Evolutionary conservation across 805 yeast species (phyloP).

Genomic region (Kodamaea sagamina): DNA sequence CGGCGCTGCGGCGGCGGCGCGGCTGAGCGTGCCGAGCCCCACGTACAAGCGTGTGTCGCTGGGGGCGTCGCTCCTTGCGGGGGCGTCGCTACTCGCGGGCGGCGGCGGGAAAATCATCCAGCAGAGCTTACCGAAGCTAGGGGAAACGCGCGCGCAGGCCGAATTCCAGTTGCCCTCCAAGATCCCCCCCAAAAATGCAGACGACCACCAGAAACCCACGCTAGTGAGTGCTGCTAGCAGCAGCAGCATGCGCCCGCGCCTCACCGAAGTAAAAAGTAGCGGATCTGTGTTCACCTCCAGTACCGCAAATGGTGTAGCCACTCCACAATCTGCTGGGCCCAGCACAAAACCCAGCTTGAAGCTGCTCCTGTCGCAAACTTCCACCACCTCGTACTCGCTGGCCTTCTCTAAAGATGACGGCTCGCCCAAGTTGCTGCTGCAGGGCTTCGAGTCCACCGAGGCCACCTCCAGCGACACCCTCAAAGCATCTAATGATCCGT

Average conservation of each 20-base stretch:
- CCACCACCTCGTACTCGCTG: constrained; percentile 8
- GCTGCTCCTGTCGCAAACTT: constrained; percentile 9
- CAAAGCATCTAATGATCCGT: constrained; percentile 14
- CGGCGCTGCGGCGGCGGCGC: background rate
- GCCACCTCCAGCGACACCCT: constrained; percentile 7
- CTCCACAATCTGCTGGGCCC: constrained; percentile 11
- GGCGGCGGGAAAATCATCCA: constrained; percentile 45
- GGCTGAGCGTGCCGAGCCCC: constrained; percentile 14
- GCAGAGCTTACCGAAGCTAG: constrained; percentile 25
- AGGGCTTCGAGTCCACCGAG: constrained; percentile 1
- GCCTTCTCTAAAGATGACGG: constrained; percentile 10
- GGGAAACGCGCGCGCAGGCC: constrained; percentile 15
- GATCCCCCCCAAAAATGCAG: constrained; percentile 11
- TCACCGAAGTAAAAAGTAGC: constrained; percentile 26
- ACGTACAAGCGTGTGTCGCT: constrained; percentile 26
- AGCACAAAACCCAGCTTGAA: constrained; percentile 9
- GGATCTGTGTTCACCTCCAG: constrained; percentile 13
- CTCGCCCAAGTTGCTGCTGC: constrained; percentile 8
- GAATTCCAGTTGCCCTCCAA: constrained; percentile 18
- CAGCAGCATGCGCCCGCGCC: constrained; percentile 20
- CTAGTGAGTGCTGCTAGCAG: background rate
- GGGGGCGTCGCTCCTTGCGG: constrained; percentile 38
- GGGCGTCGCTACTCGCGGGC: constrained; percentile 35
- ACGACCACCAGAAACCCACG: constrained; percentile 3
- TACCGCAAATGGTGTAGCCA: background rate